Evolutionary conservation across 2,329 filamentous ascomycete genomes (phyloP).

Genomic region (Phyllosticta citriasiana): DNA sequence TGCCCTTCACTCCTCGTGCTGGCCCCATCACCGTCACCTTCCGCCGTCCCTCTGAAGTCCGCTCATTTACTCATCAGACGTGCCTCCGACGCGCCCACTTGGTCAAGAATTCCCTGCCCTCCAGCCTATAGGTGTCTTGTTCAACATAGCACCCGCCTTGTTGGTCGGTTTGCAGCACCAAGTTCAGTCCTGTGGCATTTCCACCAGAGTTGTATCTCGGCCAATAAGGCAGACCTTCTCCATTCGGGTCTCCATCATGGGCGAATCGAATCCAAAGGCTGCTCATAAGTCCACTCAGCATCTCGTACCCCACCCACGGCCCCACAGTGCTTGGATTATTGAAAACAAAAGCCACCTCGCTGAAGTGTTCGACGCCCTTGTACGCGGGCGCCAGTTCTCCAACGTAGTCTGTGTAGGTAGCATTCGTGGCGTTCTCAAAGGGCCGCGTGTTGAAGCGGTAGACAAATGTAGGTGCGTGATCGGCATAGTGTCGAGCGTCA

Average conservation of each 20-base stretch:
- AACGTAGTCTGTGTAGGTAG: slow-evolving; percentile 12
- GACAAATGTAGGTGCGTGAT: not conserved
- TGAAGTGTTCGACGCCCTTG: slow-evolving; percentile 6
- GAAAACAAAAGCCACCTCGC: slow-evolving; percentile 8
- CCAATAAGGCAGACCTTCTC: not conserved
- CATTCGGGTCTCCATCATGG: not conserved
- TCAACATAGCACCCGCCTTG: slow-evolving; percentile 23
- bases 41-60: not conserved
- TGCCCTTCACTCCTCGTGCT: not conserved
- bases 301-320: slow-evolving; percentile 1
- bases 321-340: not conserved
- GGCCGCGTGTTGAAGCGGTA: slow-evolving; percentile 19
- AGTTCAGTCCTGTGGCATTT: not conserved
- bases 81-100: slow-evolving; percentile 29
- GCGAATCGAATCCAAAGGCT: slow-evolving; percentile 3
- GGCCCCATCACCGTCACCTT: not conserved
- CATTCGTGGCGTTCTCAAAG: slow-evolving; percentile 18
- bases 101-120: slow-evolving; percentile 18
- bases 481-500: slow-evolving; percentile 16
- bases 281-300: not conserved
- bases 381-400: not conserved
- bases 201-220: slow-evolving; percentile 1
- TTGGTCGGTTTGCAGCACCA: slow-evolving; percentile 6
- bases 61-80: slow-evolving; percentile 16
- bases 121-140: slow-evolving; percentile 12